phyloP scores from a whole-genome alignment of 169 alveolate species.

The Plasmodium cynomolgi region DNA sequence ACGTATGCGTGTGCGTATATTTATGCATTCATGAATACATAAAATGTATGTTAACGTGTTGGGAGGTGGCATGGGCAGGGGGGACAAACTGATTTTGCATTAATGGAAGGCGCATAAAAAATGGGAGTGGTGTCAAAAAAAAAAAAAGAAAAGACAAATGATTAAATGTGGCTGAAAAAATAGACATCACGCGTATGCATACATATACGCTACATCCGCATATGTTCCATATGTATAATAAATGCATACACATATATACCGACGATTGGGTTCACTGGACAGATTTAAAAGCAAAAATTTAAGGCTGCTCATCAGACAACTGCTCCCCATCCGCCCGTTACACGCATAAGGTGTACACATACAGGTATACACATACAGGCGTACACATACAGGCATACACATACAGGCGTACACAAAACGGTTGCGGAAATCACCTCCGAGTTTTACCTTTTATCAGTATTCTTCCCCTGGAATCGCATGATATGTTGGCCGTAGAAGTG shows the following conservation, averaged over 20 bases:
- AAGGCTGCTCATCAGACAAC: neutral
- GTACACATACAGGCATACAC: neutral
- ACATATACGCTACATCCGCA: neutral
- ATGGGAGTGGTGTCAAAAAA: neutral
- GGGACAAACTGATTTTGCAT: neutral
- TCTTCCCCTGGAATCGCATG: slow-evolving; percentile 70
- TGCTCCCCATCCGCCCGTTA: neutral
- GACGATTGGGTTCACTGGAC: neutral
- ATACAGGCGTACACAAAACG: neutral
- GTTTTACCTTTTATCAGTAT: slow-evolving; percentile 56
- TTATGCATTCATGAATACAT: neutral
- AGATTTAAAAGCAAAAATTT: neutral
- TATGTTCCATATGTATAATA: neutral
- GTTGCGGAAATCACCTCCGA: neutral
- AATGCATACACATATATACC: neutral
- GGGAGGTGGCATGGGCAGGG: neutral
- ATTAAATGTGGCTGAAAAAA: neutral
- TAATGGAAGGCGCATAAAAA: neutral
- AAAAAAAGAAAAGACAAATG: neutral
- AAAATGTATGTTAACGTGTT: neutral
- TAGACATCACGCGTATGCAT: neutral
- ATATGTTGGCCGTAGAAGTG: slow-evolving; percentile 56
- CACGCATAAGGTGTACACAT: neutral
- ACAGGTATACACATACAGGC: neutral
- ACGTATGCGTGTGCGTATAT: neutral